Evolutionary conservation across 116 monocot species (phyloP), one percentile per base, ranked within the genome.

Genomic region (Phalaenopsis hybrid): DNA sequence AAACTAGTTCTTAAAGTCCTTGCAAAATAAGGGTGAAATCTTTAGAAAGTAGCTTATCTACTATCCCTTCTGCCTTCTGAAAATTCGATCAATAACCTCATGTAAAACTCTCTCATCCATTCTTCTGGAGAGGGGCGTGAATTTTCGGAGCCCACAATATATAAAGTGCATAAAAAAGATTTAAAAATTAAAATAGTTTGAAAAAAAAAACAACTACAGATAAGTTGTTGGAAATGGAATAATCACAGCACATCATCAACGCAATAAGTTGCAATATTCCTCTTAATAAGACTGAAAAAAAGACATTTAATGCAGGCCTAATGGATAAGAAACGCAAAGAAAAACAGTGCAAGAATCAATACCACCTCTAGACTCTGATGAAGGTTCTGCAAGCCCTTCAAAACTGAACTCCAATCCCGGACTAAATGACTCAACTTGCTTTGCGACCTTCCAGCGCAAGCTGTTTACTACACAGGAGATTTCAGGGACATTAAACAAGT

Each of bases 401-500:
- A 75, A 70, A 86, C 73, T 12, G 28, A 86, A 88, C 82, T 90
- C 92, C 37, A 92, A 80, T 48, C 94, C 91, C 61, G 83, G 89
- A 25, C 92, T 86, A 86, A 92, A 88, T 43, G 90, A 79, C 82
- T 95, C 85, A 25, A 95, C 83, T 70, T 92, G 88, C 80, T 92
- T 78, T 12, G 85, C 92, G 49, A 90, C 91, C 84, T 92, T 99
- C 98, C 98, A 99, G 82, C 93, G 84, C 98, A 92, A 89, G 86
- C 13, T 23, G 68, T 65, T 90, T 61, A 88, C 80, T 55, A 86
- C 85, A 28, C 72, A 81, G 20, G 88, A 83, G 57, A 1, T 43
- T 57, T 86, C 84, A 75, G 90, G 86, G 12, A 87, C 79, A 78
- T 80, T 86, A 79, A 95, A 99, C 58, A 99, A 83, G 77, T 89